Base-by-base conservation (phyloP, 805 yeast genomes). In the Hanseniaspora opuntiae region DNA sequence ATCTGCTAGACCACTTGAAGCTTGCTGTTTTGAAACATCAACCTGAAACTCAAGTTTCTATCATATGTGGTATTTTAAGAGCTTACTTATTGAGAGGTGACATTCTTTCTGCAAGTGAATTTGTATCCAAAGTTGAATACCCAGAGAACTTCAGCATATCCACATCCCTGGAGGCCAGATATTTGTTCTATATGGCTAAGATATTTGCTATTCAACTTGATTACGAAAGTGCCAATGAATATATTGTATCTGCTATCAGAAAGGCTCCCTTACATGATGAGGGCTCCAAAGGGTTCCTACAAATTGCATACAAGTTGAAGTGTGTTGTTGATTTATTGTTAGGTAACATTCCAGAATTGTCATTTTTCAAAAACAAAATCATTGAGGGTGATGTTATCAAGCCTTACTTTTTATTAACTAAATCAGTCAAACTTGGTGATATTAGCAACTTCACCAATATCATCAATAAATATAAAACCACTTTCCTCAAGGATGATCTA, bases 331-430 rank as follows among this genome's bases (percentile, higher is more conserved):
- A 93, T 70, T 74, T 93, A 63, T 78, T 93, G 61, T 89, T 90
- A 79, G 98, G 99, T 55, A 98, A 93, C 61, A 83, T 93, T 59
- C 98, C 98, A 17, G 96, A 87, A 62, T 74, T 94, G 59, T 75
- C 87, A 47, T 77, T 78, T 37, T 93, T 93, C 74, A 78, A 79
- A 60, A 84, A 85, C 62, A 70, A 77, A 16, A 69, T 71, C 45
- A 70, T 80, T 62, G 79, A 78, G 58, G 54, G 54, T 3, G 72
- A 74, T 49, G 74, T 84, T 3, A 74, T 88, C 56, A 75, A 72
- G 57, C 96, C 97, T 33, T 93, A 93, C 65, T 80, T 85, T 59
- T 84, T 82, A 56, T 83, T 93, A 44, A 84, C 96, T 19, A 81
- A 84, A 61, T 96, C 97, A 19, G 98, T 93, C 19, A 83, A 90